A percentile compares a stretch with the other conserved stretches of the same genome.
These are phyloP conservation scores for Purpureocillium lavendulum DNA, from an alignment of 2,329 filamentous ascomycete genomes.

Conservation along the genomic window DNA sequence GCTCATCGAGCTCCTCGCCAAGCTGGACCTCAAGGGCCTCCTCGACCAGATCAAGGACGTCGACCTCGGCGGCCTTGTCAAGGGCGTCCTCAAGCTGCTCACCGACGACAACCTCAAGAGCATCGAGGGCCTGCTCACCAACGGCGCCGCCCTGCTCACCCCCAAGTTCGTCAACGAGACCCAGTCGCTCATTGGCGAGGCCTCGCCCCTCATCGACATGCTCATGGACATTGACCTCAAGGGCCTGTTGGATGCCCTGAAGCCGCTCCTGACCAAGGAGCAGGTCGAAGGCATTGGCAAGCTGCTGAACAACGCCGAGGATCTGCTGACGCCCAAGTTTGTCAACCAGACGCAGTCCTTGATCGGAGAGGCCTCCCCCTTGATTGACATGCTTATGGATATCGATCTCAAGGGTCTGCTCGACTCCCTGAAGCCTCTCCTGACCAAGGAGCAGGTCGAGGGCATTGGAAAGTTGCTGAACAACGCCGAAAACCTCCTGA, in stretches of 20 bases:
- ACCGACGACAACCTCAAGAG: conserved; percentile 21
- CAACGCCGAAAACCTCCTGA: conserved; percentile 21
- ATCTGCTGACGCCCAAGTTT: conserved; percentile 16
- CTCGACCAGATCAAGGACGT: conserved; percentile 20
- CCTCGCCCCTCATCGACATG: conserved; percentile 19
- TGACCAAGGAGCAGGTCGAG: conserved; percentile 19
- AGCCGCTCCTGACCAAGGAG: conserved; percentile 17
- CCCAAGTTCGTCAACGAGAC: conserved; percentile 22
- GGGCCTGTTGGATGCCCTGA: conserved; percentile 15
- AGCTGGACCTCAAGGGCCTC: conserved; percentile 25
- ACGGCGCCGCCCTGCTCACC: conserved; percentile 27
- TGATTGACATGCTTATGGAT: neutral
- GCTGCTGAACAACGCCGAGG: conserved; percentile 18
- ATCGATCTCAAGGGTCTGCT: conserved; percentile 15
- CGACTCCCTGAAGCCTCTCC: conserved; percentile 17
- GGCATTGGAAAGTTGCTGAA: conserved; percentile 23
- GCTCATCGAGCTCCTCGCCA: conserved; percentile 18
- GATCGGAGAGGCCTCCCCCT: conserved; percentile 12
- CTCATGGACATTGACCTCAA: conserved; percentile 21
- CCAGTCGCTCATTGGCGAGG: conserved; percentile 23
- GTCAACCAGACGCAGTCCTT: conserved; percentile 18
- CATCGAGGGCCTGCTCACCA: conserved; percentile 24
- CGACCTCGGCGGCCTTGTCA: conserved; percentile 21
- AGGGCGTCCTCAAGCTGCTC: conserved; percentile 20
- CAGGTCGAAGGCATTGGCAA: conserved; percentile 21